Base-by-base conservation (phyloP, 2,329 filamentous ascomycete genomes). In the Diaporthe vexans region DNA sequence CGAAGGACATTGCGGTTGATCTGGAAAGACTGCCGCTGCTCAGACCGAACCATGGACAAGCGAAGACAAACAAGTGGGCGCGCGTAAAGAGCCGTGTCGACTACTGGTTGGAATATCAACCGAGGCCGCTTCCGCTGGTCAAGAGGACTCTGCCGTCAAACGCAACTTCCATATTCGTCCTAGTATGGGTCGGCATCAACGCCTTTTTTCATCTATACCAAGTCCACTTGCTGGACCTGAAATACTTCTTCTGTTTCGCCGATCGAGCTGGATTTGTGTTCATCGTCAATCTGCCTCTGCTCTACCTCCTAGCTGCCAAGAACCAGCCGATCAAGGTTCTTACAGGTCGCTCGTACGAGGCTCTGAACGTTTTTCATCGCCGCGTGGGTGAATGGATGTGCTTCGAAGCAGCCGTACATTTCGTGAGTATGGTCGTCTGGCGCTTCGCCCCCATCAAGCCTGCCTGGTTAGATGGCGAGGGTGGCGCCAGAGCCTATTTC, bases 261-360 rank as follows among this genome's bases (percentile, higher is more conserved):
- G 90, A 92, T 78, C 85, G 90, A 40, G 86, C 88, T 51, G 89
- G 89, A 7, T 84, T 88, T 56, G 78, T 91, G 29, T 88, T 88
- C 77, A 80, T 86, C 68, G 85, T 83, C 78, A 88, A 88, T 77
- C 81, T 88, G 0, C 86, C 86, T 0, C 80, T 88, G 5, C 84
- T 93, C 4, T 93, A 93, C 79, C 83, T 93, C 6, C 84, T 93
- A 4, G 88, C 89, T 2, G 91, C 92, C 43, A 94, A 93, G 80
- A 93, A 91, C 74, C 91, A 92, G 76, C 91, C 91, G 0, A 79
- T 93, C 46, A 88, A 89, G 74, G 77, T 85, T 2, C 82, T 93
- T 24, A 92, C 91, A 0, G 91, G 91, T 5, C 87, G 88, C 76
- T 92, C 91, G 0, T 93, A 93, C 78, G 91, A 93, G 80, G 87